Evolutionary conservation across 2,329 filamentous ascomycete species (phyloP).

Genomic region (Aureobasidium sp.): DNA sequence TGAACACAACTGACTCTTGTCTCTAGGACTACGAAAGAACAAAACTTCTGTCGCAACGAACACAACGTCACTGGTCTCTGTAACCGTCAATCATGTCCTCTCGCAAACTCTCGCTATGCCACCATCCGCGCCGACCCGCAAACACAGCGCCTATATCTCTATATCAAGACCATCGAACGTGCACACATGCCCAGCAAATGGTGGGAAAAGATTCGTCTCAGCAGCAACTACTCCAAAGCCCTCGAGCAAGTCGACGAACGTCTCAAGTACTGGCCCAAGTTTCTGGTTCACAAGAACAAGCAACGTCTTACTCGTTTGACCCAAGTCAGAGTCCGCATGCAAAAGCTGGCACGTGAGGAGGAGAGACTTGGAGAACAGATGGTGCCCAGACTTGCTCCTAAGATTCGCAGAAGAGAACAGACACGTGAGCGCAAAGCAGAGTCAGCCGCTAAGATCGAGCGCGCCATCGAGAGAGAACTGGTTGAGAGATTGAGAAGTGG

Average conservation of each 20-base stretch:
- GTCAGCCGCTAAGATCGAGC: constrained; percentile 77
- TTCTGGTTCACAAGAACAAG: constrained; percentile 89
- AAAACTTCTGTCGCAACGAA: constrained; percentile 91
- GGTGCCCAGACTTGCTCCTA: constrained; percentile 83
- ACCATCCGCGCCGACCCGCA: constrained; percentile 77
- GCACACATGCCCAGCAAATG: constrained; percentile 80
- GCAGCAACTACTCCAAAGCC: constrained; percentile 83
- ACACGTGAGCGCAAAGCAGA: constrained; percentile 42
- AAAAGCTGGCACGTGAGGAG: constrained; percentile 78
- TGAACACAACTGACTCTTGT: neutral
- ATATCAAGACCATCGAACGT: constrained; percentile 92
- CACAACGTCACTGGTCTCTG: constrained; percentile 53
- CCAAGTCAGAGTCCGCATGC: constrained; percentile 74
- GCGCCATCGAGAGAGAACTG: constrained; percentile 89
- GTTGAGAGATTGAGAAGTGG: constrained; percentile 85
- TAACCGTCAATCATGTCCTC: constrained; percentile 79
- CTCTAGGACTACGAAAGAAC: constrained; percentile 57
- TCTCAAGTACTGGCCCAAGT: constrained; percentile 91
- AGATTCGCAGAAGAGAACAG: constrained; percentile 54
- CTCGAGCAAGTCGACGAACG: constrained; percentile 79
- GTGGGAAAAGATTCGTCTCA: constrained; percentile 90
- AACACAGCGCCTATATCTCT: constrained; percentile 80
- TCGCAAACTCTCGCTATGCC: constrained; percentile 87
- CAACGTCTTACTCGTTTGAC: constrained; percentile 86
- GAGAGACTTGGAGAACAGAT: constrained; percentile 80